These are phyloP conservation scores for Podaxis sp. DNA, from an alignment of 768 basidiomycete genomes.

Conservation along the genomic window DNA sequence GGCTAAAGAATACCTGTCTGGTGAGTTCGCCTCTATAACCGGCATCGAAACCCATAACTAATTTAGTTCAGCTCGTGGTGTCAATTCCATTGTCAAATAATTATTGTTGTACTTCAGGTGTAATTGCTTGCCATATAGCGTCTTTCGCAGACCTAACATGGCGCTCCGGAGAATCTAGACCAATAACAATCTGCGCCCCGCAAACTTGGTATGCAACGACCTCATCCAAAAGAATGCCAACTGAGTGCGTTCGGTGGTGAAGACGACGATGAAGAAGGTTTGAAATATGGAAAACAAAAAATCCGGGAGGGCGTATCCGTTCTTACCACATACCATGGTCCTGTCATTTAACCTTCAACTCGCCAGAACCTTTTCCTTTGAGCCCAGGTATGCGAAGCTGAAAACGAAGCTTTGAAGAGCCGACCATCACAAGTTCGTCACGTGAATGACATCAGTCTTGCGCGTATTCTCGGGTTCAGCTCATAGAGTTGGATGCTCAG, in stretches of 20 bases:
- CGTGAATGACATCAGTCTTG: slow-evolving; percentile 8
- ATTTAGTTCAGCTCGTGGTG: slow-evolving; percentile 33
- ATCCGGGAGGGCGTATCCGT: background rate
- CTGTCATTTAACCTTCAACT: background rate
- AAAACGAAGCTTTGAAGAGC: background rate
- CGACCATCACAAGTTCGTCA: background rate
- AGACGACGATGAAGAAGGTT: too few relatives aligned
- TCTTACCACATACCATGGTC: too few relatives aligned
- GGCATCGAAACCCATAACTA: background rate
- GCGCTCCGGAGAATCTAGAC: too few relatives aligned
- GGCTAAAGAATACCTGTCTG: slow-evolving; percentile 76
- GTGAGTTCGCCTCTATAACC: slow-evolving; percentile 29
- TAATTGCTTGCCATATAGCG: background rate
- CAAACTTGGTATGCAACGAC: too few relatives aligned
- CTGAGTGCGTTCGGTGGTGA: too few relatives aligned
- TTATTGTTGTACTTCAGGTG: background rate
- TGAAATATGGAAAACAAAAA: background rate
- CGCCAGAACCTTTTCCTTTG: background rate
- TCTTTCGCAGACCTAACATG: too few relatives aligned
- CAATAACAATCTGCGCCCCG: too few relatives aligned
- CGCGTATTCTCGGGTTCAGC: background rate
- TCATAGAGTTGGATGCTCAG: background rate
- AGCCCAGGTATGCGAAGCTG: background rate
- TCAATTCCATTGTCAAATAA: slow-evolving; percentile 39
- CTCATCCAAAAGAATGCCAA: too few relatives aligned